Percentiles rank a stretch among this genome's conserved stretches.
Evolutionary conservation across 1,139 yeast genomes (phyloP).

Genomic region (Groenewaldozyma auringiensis): DNA sequence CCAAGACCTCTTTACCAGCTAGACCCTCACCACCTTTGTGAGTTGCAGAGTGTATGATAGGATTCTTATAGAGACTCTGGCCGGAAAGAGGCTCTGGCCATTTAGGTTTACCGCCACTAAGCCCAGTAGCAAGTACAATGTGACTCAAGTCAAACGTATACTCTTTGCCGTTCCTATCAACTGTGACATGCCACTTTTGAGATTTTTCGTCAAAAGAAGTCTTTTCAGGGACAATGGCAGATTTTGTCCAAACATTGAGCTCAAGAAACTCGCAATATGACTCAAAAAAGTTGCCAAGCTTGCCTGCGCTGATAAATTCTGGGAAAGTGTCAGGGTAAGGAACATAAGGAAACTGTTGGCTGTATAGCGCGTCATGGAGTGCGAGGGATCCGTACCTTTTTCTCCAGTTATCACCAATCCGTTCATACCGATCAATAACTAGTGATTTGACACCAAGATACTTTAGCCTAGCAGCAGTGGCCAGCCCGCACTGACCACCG

Average conservation of each 20-base stretch:
- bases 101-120: slow-evolving; percentile 33
- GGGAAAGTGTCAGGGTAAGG: slow-evolving; percentile 38
- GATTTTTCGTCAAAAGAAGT: slow-evolving; percentile 30
- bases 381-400: slow-evolving; percentile 38
- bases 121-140: slow-evolving; percentile 20
- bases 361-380: slow-evolving; percentile 39
- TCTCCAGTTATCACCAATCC: slow-evolving; percentile 43
- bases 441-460: slow-evolving; percentile 35
- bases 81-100: slow-evolving; percentile 34
- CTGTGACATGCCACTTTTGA: slow-evolving; percentile 32
- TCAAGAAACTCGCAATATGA: slow-evolving; percentile 36
- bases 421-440: slow-evolving; percentile 34
- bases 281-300: slow-evolving; percentile 39
- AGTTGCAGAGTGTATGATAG: slow-evolving; percentile 20
- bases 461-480: slow-evolving; percentile 38
- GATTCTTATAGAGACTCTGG: slow-evolving; percentile 34
- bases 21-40: slow-evolving; percentile 20
- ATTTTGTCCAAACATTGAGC: slow-evolving; percentile 34
- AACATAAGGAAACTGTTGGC: slow-evolving; percentile 35
- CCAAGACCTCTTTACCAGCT: slow-evolving; percentile 37
- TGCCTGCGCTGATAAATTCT: slow-evolving; percentile 39
- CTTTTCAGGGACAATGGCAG: slow-evolving; percentile 23
- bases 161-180: slow-evolving; percentile 9
- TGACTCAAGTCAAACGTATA: slow-evolving; percentile 24
- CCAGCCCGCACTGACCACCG: slow-evolving; percentile 41